Base-by-base conservation (phyloP, 345 rosid species). In the Citrus medica region DNA sequence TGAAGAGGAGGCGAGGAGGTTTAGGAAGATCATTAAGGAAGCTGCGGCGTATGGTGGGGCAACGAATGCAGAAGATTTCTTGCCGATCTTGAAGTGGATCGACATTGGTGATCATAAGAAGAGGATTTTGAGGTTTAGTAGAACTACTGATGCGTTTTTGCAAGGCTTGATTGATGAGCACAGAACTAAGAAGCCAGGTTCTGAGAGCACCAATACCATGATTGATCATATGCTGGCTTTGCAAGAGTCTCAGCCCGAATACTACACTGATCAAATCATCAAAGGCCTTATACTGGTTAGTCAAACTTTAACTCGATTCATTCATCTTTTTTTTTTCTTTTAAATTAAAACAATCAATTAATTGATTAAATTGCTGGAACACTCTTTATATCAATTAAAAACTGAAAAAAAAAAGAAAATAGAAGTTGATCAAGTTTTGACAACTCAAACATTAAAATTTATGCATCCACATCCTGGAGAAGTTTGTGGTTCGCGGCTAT, bases 211-310 rank as follows among this genome's bases (percentile, higher is more conserved):
- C 2, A 83, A 85, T 27, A 85, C 88, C n/a, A 90, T 89, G 93
- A 87, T 92, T 33, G 87, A 83, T 67, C 97, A 88, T 76, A 74
- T 89, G 71, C 92, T 89, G 73, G 21, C 82, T 56, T 76, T 89
- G 77, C 90, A 88, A 63, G 74, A 88, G 59, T 83, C 88, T 9
- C 83, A 92, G 22, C 85, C 89, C 5, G 79, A 82, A 3, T 82
- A 83, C 73, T 90, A 86, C 67, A 86, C 92, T 0, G 92, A 91
- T 80, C 78, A 87, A 58, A 86, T 86, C 69, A 87, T 90, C 83
- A 91, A 91, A 86, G 93, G 92, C 30, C 81, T 91, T 27, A 53
- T 85, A 6, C 10, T 62, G 83, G 85, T 83, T 66, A 74, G 81
- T 76, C 2, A 3, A 68, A 9, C 27, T 24, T 42, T 3, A n/a